These are phyloP conservation scores for Polytrichum formosum DNA, from an alignment of 225 moss, liverwort and hornwort species.

Conservation along the genomic window DNA sequence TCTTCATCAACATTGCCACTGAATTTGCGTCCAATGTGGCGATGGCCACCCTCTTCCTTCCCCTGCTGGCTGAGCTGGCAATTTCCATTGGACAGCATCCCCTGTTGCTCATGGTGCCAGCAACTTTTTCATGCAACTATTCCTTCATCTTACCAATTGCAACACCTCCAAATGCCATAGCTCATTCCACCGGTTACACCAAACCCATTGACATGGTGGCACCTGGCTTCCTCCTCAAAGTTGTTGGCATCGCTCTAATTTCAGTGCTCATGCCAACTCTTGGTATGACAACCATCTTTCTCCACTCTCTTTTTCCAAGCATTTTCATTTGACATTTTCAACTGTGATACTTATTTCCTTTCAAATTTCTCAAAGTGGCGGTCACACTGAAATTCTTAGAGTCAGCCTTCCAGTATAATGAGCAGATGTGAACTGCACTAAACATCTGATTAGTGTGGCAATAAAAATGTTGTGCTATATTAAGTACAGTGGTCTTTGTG, in stretches of 20 bases:
- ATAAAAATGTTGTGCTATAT: no score
- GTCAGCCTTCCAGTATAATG: no score
- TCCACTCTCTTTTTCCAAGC: no score
- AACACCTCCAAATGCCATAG: slow-evolving; percentile 14
- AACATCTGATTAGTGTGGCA: no score
- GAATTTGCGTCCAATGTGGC: slow-evolving; percentile 52
- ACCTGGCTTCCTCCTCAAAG: slow-evolving; percentile 6
- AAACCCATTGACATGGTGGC: slow-evolving; percentile 1
- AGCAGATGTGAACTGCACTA: no score
- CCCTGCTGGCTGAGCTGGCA: slow-evolving; percentile 51
- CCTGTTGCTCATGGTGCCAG: slow-evolving; percentile 30
- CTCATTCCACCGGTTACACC: slow-evolving; percentile 5
- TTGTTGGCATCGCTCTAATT: neutral
- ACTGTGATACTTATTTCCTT: no score
- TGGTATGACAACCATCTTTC: slow-evolving; percentile 1
- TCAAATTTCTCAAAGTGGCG: no score
- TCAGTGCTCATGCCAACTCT: slow-evolving; percentile 12
- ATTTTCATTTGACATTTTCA: no score
- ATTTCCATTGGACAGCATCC: slow-evolving; percentile 43
- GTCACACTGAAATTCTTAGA: no score
- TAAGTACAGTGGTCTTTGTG: no score
- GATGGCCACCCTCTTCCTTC: slow-evolving; percentile 48
- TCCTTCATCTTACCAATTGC: slow-evolving; percentile 14
- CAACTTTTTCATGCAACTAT: slow-evolving; percentile 7
- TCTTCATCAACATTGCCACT: slow-evolving; percentile 28